Evolutionary conservation across 192 early-diverging fungal species (phyloP), one percentile per base, ranked within the genome.

Genomic region (Rhizoclosmatium globosum): DNA sequence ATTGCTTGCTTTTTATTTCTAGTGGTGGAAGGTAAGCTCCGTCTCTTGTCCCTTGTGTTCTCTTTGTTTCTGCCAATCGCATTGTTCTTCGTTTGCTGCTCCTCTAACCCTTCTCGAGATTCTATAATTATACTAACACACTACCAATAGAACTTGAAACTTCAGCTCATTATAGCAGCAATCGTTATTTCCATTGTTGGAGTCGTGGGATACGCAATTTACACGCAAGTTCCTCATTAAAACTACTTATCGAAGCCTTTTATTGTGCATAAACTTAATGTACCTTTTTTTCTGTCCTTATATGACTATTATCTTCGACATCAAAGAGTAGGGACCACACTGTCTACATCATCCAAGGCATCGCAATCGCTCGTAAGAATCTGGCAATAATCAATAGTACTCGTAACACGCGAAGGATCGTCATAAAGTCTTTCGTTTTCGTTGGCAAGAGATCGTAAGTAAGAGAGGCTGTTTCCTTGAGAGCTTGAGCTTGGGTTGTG

Each of bases 1-100:
- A 31, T 31, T 31, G 31, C 31, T 31, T 31, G 31, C 31, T 68
- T 17, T 13, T 31, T 42, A 42, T 68, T 13, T n/a, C 7, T 62
- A 68, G 66, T 71, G 69, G 69, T 71, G 69, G 69, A 71, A 71
- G 50, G 69, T 71, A 31, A 9, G 60, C 19, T 15, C 11, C 19
- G 53, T 9, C 11, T 15, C 11, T 7, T 7, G 60, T 62, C 17
- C 50, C 6, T 19, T 62, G 9, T 62, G 15, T 9, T 19, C 7
- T 31, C 60, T 39, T 62, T 21, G 11, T 6, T 62, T 23, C 11
- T 21, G 7, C 4, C 23, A 7, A 62, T 62, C 21, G 9, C 6
- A 31, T 4, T 7, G 7, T 62, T 71, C 39, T 17, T 53, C 9
- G 15, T 53, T 71, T 57, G 69, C 46, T 17, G 17, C 67, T 2